Percentiles rank a stretch among this genome's conserved stretches.
Evolutionary conservation across 192 early-diverging fungal species (phyloP).

Genomic region (Mortierella antarctica): DNA sequence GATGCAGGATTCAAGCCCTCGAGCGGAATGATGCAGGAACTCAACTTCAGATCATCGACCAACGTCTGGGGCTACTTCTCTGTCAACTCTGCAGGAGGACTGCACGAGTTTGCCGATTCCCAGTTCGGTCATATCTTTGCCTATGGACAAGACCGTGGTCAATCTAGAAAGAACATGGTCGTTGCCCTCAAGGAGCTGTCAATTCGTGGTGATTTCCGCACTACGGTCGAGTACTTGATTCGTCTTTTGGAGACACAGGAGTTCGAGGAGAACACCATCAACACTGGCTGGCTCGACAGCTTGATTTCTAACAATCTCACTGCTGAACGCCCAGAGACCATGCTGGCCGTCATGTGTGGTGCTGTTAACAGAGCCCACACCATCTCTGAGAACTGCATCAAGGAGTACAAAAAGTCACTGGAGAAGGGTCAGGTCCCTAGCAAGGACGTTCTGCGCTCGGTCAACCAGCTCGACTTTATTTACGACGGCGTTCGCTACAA

Average conservation of each 20-base stretch:
- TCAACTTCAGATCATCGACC: slow-evolving; percentile 95
- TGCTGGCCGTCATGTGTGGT: slow-evolving; percentile 92
- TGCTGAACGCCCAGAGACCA: slow-evolving; percentile 90
- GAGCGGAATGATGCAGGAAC: slow-evolving; percentile 94
- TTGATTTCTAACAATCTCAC: slow-evolving; percentile 92
- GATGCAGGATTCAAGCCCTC: slow-evolving; percentile 99
- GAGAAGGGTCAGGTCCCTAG: slow-evolving; percentile 94
- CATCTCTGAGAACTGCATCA: slow-evolving; percentile 68
- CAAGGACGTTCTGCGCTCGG: slow-evolving; percentile 77
- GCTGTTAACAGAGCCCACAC: slow-evolving; percentile 88
- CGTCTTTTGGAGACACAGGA: slow-evolving; percentile 90
- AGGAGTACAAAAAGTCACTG: slow-evolving; percentile 83
- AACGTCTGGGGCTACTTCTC: slow-evolving; percentile 99
- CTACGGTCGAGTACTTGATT: slow-evolving; percentile 97
- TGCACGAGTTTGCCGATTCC: slow-evolving; percentile 99
- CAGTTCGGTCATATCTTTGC: slow-evolving; percentile 99
- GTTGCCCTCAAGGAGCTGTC: slow-evolving; percentile 98
- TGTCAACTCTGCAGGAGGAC: slow-evolving; percentile 91
- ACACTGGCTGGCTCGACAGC: slow-evolving; percentile 96
- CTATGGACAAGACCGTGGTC: slow-evolving; percentile 94
- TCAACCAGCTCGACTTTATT: slow-evolving; percentile 90
- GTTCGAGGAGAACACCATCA: slow-evolving; percentile 90
- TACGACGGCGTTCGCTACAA: slow-evolving; percentile 92
- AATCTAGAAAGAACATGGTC: slow-evolving; percentile 95
- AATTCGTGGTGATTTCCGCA: slow-evolving; percentile 98